Conservation (phyloP, 768 basidiomycete species). For the Mycena sanguinolenta region DNA sequence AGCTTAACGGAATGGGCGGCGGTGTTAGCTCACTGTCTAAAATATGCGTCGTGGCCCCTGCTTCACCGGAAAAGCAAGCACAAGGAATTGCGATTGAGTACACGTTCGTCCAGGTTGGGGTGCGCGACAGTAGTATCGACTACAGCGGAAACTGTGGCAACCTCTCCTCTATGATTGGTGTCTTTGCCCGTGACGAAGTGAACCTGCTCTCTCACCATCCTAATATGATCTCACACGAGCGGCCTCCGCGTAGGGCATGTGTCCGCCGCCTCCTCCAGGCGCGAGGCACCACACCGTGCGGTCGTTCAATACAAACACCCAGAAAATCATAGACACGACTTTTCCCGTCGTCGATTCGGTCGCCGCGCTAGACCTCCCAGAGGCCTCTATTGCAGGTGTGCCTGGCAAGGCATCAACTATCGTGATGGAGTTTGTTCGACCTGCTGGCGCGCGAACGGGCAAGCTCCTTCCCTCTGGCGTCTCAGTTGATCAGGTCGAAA, state of each 20-base stretch:
- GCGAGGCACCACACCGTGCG: constrained; percentile 60
- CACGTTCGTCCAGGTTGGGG: constrained; percentile 76
- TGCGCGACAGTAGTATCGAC: constrained; percentile 72
- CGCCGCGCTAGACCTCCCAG: constrained; percentile 62
- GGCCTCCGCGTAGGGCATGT: constrained; percentile 53
- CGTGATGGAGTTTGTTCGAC: constrained; percentile 73
- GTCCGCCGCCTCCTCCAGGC: constrained; percentile 41
- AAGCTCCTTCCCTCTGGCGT: constrained; percentile 74
- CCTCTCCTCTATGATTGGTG: constrained; percentile 77
- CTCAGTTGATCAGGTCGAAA: constrained; percentile 58
- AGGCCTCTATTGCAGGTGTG: constrained; percentile 76
- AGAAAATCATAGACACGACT: constrained; percentile 76
- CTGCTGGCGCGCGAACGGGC: constrained; percentile 79
- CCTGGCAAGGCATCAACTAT: constrained; percentile 76
- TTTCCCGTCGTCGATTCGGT: constrained; percentile 64
- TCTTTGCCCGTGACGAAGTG: constrained; percentile 75
- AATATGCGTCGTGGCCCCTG: constrained; percentile 72
- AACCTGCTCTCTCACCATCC: constrained; percentile 1
- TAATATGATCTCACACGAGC: constrained; percentile 1
- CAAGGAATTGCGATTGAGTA: constrained; percentile 74
- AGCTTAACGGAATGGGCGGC: constrained; percentile 87
- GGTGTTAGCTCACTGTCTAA: constrained; percentile 79
- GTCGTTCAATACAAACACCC: constrained; percentile 80
- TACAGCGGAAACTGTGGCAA: constrained; percentile 85
- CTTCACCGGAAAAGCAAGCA: constrained; percentile 56